Evolutionary conservation across 2,329 filamentous ascomycete species (phyloP).

Genomic region (Aspergillus sp.): DNA sequence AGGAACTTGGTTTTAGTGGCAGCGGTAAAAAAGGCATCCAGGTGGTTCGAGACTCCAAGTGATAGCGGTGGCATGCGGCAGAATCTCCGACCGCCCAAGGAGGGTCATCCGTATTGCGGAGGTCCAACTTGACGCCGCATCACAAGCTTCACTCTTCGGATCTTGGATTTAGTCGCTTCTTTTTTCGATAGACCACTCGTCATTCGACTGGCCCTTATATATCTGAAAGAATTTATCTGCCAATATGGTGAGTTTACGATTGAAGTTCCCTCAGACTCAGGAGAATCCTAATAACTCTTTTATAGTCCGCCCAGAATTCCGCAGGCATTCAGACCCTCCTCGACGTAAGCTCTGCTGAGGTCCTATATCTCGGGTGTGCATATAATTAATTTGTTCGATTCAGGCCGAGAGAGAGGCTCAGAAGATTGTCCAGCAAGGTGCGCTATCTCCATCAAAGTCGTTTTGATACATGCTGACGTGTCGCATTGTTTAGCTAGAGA

Average conservation of each 20-base stretch:
- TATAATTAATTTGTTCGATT: constrained; percentile 11
- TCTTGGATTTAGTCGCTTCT: constrained; percentile 18
- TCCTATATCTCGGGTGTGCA: not conserved
- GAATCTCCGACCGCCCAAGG: constrained; percentile 34
- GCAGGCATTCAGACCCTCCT: constrained; percentile 97
- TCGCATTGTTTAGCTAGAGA: constrained; percentile 67
- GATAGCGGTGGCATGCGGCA: constrained; percentile 33
- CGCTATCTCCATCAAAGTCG: constrained; percentile 22
- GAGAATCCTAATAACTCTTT: constrained; percentile 13
- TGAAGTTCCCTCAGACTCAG: not conserved
- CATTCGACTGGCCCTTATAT: constrained; percentile 3
- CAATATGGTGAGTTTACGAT: constrained; percentile 30
- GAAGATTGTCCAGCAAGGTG: constrained; percentile 98
- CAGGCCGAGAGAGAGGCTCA: constrained; percentile 97
- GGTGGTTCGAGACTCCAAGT: constrained; percentile 23
- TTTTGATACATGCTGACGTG: constrained; percentile 20
- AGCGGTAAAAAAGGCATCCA: not conserved
- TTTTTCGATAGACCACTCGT: constrained; percentile 8
- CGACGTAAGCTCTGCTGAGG: constrained; percentile 66
- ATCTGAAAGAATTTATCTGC: constrained; percentile 11
- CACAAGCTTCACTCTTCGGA: constrained; percentile 29
- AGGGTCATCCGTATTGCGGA: constrained; percentile 31
- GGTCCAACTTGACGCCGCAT: constrained; percentile 18
- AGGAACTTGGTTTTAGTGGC: not conserved
- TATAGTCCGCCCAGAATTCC: constrained; percentile 95